phyloP scores from a whole-genome alignment of 2,329 filamentous ascomycete genomes.

The Zarea fungicola region DNA sequence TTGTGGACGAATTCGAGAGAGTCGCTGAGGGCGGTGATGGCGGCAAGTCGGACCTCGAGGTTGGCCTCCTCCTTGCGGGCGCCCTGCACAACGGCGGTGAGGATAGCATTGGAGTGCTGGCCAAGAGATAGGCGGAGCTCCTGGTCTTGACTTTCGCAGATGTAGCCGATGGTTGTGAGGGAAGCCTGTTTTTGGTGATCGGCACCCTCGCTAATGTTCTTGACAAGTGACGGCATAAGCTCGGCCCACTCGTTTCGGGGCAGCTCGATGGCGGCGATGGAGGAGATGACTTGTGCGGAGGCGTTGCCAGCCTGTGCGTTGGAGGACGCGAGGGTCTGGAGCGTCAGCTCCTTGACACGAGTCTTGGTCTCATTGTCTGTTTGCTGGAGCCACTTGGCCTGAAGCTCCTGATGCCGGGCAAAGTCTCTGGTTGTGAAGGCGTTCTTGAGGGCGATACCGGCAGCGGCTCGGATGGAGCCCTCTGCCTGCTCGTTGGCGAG shows the following conservation, averaged over 20 bases:
- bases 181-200: slow-evolving; percentile 92
- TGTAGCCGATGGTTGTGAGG: slow-evolving; percentile 93
- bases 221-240: slow-evolving; percentile 81
- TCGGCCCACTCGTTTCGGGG: slow-evolving; percentile 91
- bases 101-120: slow-evolving; percentile 91
- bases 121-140: slow-evolving; percentile 78
- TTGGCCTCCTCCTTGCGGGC: slow-evolving; percentile 95
- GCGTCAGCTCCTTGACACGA: slow-evolving; percentile 82
- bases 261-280: slow-evolving; percentile 91
- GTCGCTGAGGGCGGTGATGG: slow-evolving; percentile 90
- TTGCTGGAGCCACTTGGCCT: slow-evolving; percentile 86
- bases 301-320: slow-evolving; percentile 82
- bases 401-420: slow-evolving; percentile 79
- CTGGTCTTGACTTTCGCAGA: slow-evolving; percentile 90
- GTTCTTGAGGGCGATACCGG: slow-evolving; percentile 96
- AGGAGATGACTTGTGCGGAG: slow-evolving; percentile 90
- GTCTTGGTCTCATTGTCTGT: slow-evolving; percentile 77
- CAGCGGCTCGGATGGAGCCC: slow-evolving; percentile 83
- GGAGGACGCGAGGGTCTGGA: slow-evolving; percentile 76
- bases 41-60: slow-evolving; percentile 82
- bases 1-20: slow-evolving; percentile 95
- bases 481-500: slow-evolving; percentile 85
- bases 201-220: slow-evolving; percentile 82
- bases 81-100: slow-evolving; percentile 96
- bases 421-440: slow-evolving; percentile 93